A percentile compares a stretch with the other conserved stretches of the same genome.
Conservation (phyloP, 2,329 filamentous ascomycete species). For the Aspergillus novoparasiticus region DNA sequence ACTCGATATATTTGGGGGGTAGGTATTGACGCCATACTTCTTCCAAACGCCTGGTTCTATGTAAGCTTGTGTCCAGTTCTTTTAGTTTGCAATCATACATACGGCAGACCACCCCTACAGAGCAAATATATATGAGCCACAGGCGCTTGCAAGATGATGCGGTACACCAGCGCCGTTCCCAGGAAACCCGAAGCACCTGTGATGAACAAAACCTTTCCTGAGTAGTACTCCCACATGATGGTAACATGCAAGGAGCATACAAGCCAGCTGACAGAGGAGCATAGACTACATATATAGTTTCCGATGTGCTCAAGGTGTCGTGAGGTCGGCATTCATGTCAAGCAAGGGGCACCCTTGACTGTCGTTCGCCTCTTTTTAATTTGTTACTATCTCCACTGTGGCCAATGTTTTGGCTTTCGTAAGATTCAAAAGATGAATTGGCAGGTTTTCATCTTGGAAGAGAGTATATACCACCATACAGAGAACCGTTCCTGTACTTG, state of each 20-base stretch:
- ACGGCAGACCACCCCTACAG: slow-evolving; percentile 11
- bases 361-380: background rate
- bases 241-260: background rate
- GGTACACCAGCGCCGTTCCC: slow-evolving; percentile 17
- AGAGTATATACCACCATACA: background rate
- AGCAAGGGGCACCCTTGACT: background rate
- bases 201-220: slow-evolving; percentile 14
- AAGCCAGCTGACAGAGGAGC: background rate
- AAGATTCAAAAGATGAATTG: background rate
- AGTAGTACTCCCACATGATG: slow-evolving; percentile 22
- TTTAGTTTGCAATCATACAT: slow-evolving; percentile 5
- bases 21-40: slow-evolving; percentile 15
- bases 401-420: background rate
- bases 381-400: background rate
- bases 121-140: slow-evolving; percentile 16
- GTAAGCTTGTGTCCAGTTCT: background rate
- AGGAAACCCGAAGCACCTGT: slow-evolving; percentile 23
- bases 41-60: background rate
- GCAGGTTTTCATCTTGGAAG: background rate
- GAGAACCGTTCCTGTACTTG: background rate
- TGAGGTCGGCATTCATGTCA: background rate
- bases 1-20: background rate
- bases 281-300: background rate
- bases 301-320: background rate
- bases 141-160: slow-evolving; percentile 8